Conservation (phyloP, 805 yeast species). For the Brettanomyces sp. region DNA sequence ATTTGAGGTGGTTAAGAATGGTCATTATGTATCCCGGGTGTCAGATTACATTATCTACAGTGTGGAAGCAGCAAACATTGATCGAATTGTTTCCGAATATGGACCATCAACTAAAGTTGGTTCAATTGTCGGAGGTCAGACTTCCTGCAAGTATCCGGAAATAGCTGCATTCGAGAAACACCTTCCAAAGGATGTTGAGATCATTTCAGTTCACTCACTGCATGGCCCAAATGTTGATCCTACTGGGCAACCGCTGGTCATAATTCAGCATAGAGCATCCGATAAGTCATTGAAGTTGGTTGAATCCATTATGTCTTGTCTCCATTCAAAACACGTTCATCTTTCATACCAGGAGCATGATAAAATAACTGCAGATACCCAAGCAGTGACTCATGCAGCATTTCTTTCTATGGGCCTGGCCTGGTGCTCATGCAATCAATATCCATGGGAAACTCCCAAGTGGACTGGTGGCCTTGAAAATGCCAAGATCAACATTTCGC, state of each 20-base stretch:
- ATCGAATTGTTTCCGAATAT: slow-evolving; percentile 58
- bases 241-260: slow-evolving; percentile 85
- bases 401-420: slow-evolving; percentile 95
- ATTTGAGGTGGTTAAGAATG: slow-evolving; percentile 52
- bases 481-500: slow-evolving; percentile 87
- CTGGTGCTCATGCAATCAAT: slow-evolving; percentile 74
- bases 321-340: slow-evolving; percentile 68
- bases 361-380: slow-evolving; percentile 93
- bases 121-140: slow-evolving; percentile 95
- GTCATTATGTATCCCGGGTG: slow-evolving; percentile 72
- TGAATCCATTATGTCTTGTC: slow-evolving; percentile 54
- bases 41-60: slow-evolving; percentile 82
- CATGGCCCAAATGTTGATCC: slow-evolving; percentile 92
- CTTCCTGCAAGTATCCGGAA: slow-evolving; percentile 90
- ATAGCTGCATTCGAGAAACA: slow-evolving; percentile 71
- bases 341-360: slow-evolving; percentile 87
- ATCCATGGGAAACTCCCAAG: slow-evolving; percentile 83
- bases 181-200: slow-evolving; percentile 72
- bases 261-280: slow-evolving; percentile 65
- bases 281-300: slow-evolving; percentile 52
- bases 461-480: slow-evolving; percentile 95
- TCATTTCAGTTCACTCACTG: slow-evolving; percentile 80
- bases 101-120: slow-evolving; percentile 86
- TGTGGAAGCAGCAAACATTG: slow-evolving; percentile 86
- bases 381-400: slow-evolving; percentile 97